Evolutionary conservation across 306 rosid species (phyloP), one percentile per base, ranked within the genome.

Genomic region (Vicia faba): DNA sequence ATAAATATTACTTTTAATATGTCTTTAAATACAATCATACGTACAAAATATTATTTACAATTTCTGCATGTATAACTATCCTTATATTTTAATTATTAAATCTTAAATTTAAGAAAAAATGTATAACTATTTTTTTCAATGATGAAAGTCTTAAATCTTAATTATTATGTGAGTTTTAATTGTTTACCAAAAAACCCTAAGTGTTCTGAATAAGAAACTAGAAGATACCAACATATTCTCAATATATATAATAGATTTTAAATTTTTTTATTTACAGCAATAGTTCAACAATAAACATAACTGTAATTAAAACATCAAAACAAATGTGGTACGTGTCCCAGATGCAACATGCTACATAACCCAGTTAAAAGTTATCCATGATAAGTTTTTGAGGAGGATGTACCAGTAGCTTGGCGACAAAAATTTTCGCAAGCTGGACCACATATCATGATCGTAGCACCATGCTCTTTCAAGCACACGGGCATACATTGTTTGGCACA

Each of bases 401-500:
- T 29, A 4, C 0, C 0, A 33, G 9, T 0, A 64, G 70, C 4
- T 39, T 78, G 71, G 0, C 5, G 0, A 28, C 86, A 74, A 12
- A 68, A 72, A 0, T 61, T 64, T 43, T 76, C 76, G 61, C 87
- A 80, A 23, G 85, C 86, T 3, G 18, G 26, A 10, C 75, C 54
- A 39, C 89, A 87, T 0, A 18, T 48, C 0, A 4, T 15, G 3
- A 23, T 26, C 53, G 80, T 78, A 4, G 87, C 74, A 8, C 81
- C 87, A 1, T 63, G 11, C 63, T 80, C 80, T 49, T 64, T 68
- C 49, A 80, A 23, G 69, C 93, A 87, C 35, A 80, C 84, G 10
- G 87, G 87, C 87, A 80, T 80, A 79, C 86, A 84, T 20, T 64
- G 35, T 65, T 73, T 68, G 5, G 80, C 75, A 59, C 91, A 83